Base-by-base conservation (phyloP, 345 rosid species). In the Camelina laxa region DNA sequence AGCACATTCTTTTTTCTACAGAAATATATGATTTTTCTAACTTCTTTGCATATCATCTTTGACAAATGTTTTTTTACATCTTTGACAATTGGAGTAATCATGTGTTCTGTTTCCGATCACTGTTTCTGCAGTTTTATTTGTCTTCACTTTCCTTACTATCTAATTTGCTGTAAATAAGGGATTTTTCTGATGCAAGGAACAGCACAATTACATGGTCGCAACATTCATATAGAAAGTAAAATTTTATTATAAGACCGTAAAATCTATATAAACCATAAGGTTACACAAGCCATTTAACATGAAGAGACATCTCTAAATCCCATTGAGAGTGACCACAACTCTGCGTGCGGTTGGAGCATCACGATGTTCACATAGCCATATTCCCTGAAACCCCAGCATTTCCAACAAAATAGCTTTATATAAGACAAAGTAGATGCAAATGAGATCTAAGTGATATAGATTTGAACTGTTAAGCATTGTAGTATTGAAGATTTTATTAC, bases 361-460 rank as follows among this genome's bases (percentile, higher is more conserved):
- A 4, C 98, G 96, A 49, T 94, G 98, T 82, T 94, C 98, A 44
- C 98, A 89, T 7, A 91, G 90, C 98, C 97, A 91, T 80, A 94
- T 89, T 57, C 97, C 97, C 97, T 93, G 83, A 75, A 81, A 65
- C 67, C 80, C 21, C 56, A 48, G 56, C 51, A 56, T 69, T 33
- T 62, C 22, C 75, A 60, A 24, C 15, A 69, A 66, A 69, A 76
- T 17, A 48, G 72, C 70, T 51, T 11, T 3, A 54, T 11, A 69
- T 42, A 47, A 15, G 42, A 41, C 4, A 10, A 72, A 72, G 57
- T 35, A 35, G 22, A 24, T 14, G 41, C 45, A 30, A 21, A 21
- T 8, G 22, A 49, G 20, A 36, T 5, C 36, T 41, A 20, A 15
- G 4, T 12, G 0, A 6, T 48, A 38, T 15, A 49, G 27, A 54